Evolutionary conservation across 768 basidiomycete species (phyloP), one percentile per base, ranked within the genome.

Genomic region (Tulasnella sp.): DNA sequence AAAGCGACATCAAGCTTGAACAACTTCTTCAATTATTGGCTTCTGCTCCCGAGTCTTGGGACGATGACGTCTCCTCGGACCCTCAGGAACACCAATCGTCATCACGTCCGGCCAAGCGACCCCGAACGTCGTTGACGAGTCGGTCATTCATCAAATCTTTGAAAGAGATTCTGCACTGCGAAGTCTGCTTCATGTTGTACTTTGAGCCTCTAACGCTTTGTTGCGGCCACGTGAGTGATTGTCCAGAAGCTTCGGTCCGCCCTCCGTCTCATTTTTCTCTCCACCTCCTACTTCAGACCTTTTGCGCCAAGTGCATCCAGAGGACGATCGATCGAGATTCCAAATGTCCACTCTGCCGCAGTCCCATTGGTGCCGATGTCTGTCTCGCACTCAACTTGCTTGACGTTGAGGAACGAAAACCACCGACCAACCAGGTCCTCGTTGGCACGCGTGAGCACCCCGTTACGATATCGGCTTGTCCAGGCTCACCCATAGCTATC

Each of bases 171-270:
- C 73, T 79, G 1, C 75, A 31, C 42, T 79, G 78, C n/a, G 78
- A 79, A 73, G 78, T 79, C 21, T 79, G 78, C 44, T 52, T 79
- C 27, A 79, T 79, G 78, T n/a, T 79, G 68, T 74, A 73, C 21
- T 74, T 74, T 74, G 78, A 79, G n/a, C 78, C 78, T 27, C 27
- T 79, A 24, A 79, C 78, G n/a, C 73, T 74, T 18, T 40, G 7
- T 31, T 79, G 78, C 38, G 78, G 78, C 39, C 78, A 79, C 56
- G 78, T 79, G 46, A 34, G 78, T 79, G 8, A n/a, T 78, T n/a
- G 16, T 71, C 71, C 21, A 24, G 12, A 36, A 46, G 12, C 24
- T 74, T 40, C 24, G 39, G 21, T 7, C n/a, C 72, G 12, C 16
- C 39, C 24, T 40, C n/a, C 14, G n/a, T 46, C 19, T 39, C 42